Evolutionary conservation across 1,284 basidiomycete species (phyloP).

Genomic region (Crepidotus sp.): DNA sequence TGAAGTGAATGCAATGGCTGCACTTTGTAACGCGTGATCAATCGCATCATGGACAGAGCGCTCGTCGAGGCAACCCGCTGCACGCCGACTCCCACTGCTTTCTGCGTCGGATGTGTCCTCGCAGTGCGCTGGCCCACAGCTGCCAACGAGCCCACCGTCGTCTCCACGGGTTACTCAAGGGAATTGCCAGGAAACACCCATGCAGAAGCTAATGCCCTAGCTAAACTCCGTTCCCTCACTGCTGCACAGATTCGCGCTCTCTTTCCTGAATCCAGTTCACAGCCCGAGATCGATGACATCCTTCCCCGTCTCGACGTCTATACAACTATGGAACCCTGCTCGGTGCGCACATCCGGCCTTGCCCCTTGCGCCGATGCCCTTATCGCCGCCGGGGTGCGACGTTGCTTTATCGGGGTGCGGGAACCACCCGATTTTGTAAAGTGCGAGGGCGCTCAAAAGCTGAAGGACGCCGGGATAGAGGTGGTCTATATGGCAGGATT

Average conservation of each 20-base stretch:
- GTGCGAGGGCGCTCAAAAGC: slow-evolving; percentile 78
- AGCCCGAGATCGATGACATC: slow-evolving; percentile 30
- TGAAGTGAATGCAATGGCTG: neutral
- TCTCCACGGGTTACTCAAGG: slow-evolving; percentile 85
- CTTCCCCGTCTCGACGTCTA: slow-evolving; percentile 68
- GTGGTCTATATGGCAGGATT: slow-evolving; percentile 70
- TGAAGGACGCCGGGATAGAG: slow-evolving; percentile 69
- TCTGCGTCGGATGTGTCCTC: slow-evolving; percentile 90
- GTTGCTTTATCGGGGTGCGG: slow-evolving; percentile 84
- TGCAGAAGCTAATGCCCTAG: slow-evolving; percentile 91
- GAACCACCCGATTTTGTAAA: slow-evolving; percentile 95
- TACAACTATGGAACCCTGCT: slow-evolving; percentile 97
- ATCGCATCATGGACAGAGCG: slow-evolving; percentile 37
- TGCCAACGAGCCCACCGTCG: slow-evolving; percentile 35
- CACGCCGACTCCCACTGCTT: slow-evolving; percentile 69
- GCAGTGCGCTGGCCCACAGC: slow-evolving; percentile 39
- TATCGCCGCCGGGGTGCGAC: slow-evolving; percentile 59
- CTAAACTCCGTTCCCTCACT: slow-evolving; percentile 55
- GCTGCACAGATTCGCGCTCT: slow-evolving; percentile 33
- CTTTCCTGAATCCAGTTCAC: slow-evolving; percentile 29
- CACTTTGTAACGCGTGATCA: no score
- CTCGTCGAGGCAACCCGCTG: slow-evolving; percentile 70
- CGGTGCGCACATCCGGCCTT: slow-evolving; percentile 80
- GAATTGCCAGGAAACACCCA: slow-evolving; percentile 95
- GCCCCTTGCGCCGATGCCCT: slow-evolving; percentile 83